Percentiles rank a stretch among this genome's conserved stretches.
phyloP scores from a whole-genome alignment of 331 rosid genomes.

The Telfairia occidentalis region DNA sequence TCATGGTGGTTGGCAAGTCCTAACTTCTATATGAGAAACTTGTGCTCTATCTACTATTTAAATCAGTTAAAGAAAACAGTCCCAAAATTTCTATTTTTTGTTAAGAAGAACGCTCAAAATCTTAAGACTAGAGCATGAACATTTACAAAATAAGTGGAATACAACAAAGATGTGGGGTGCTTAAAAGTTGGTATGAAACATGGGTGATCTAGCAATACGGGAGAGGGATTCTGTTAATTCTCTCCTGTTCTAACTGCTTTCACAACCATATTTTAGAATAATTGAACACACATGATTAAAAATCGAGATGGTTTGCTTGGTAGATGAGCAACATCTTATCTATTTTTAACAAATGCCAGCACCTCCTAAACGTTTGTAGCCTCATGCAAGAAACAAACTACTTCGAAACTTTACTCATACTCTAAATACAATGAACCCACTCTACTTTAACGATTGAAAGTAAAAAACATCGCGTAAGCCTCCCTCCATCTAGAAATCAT shows the following conservation, averaged over 20 bases:
- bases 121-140: not conserved
- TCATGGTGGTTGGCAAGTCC: no score
- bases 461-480: not conserved
- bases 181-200: not conserved
- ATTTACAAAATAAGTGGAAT: not conserved
- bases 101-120: not conserved
- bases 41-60: not conserved
- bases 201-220: not conserved
- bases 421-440: not conserved
- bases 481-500: not conserved
- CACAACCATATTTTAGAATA: not conserved
- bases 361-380: not conserved
- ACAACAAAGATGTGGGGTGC: not conserved
- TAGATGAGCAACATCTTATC: not conserved
- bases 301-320: not conserved
- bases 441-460: not conserved
- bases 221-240: not conserved
- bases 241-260: not conserved
- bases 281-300: not conserved
- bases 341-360: not conserved
- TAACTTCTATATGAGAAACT: not conserved
- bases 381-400: not conserved
- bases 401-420: not conserved
- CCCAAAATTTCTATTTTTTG: not conserved
- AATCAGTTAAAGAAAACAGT: not conserved